Evolutionary conservation across 2,329 filamentous ascomycete species (phyloP).

Genomic region (Phaeoacremonium minimum): DNA sequence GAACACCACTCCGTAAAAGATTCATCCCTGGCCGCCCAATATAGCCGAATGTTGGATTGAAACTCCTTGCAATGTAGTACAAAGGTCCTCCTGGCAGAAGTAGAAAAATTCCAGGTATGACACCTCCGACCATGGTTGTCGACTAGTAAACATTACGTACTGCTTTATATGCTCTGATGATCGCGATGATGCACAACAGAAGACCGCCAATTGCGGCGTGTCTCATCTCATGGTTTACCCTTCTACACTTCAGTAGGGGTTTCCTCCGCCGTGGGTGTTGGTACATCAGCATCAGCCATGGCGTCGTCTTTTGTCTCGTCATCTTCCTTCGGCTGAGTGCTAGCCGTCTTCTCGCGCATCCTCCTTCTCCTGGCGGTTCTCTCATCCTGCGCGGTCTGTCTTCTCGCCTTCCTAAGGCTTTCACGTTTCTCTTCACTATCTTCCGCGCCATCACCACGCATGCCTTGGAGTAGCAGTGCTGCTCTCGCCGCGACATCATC

Average conservation of each 20-base stretch:
- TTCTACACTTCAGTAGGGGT: not conserved
- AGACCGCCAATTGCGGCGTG: too few species aligned
- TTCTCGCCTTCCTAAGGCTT: slow-evolving; percentile 53
- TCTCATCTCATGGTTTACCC: too few species aligned
- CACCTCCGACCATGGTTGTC: too few species aligned
- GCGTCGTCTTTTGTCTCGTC: not conserved
- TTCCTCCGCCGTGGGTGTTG: slow-evolving; percentile 6
- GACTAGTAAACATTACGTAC: too few species aligned
- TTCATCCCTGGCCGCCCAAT: too few species aligned
- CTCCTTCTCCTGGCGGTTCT: slow-evolving; percentile 62
- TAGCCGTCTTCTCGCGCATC: slow-evolving; percentile 55
- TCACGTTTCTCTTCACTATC: slow-evolving; percentile 52
- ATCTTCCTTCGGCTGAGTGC: slow-evolving; percentile 9
- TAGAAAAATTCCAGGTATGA: too few species aligned
- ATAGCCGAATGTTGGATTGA: too few species aligned
- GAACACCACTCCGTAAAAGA: too few species aligned
- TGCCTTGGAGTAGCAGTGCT: slow-evolving; percentile 76
- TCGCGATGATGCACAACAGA: too few species aligned
- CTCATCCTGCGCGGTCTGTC: slow-evolving; percentile 78
- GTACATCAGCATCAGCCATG: slow-evolving; percentile 3
- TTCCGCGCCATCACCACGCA: slow-evolving; percentile 62
- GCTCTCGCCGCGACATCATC: slow-evolving; percentile 84
- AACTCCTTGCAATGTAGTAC: too few species aligned
- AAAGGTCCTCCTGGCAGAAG: too few species aligned
- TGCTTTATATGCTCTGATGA: too few species aligned